Evolutionary conservation across 257 asterid species (phyloP).

Genomic region (Rubia yunnanensis): DNA sequence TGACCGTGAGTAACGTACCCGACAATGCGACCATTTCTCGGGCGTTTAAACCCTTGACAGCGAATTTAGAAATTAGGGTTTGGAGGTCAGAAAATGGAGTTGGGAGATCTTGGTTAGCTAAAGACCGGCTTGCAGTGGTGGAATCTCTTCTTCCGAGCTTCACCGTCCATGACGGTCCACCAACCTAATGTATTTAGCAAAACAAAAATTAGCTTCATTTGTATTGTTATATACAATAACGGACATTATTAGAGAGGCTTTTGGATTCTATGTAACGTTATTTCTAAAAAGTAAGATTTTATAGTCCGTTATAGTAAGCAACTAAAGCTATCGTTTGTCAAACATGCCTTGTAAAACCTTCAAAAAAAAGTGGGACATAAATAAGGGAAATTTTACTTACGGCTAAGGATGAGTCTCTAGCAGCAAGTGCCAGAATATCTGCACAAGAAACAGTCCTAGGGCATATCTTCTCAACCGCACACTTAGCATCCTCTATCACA

Average conservation of each 20-base stretch:
- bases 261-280: too few relatives aligned
- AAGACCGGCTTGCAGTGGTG: constrained; percentile 19
- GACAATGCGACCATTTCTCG: constrained; percentile 28
- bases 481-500: constrained; percentile 13
- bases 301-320: too few relatives aligned
- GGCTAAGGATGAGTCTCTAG: constrained; percentile 13
- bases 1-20: too few relatives aligned
- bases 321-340: too few relatives aligned
- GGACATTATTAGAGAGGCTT: too few relatives aligned
- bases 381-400: too few relatives aligned
- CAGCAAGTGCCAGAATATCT: constrained; percentile 14
- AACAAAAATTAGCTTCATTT: neutral
- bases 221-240: too few relatives aligned
- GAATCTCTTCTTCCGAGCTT: constrained; percentile 33
- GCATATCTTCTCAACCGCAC: constrained; percentile 6
- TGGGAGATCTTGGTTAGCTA: constrained; percentile 22
- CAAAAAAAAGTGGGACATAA: too few relatives aligned
- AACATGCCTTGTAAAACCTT: too few relatives aligned
- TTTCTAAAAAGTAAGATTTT: too few relatives aligned
- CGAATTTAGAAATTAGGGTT: constrained; percentile 8
- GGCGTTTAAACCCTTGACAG: constrained; percentile 13
- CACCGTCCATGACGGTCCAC: constrained; percentile 32
- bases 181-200: constrained; percentile 14
- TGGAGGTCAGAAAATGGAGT: constrained; percentile 5
- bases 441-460: constrained; percentile 21